A percentile compares a stretch with the other conserved stretches of the same genome.
phyloP scores from a whole-genome alignment of 768 basidiomycete species.

The Amanita pseudoporphyria region DNA sequence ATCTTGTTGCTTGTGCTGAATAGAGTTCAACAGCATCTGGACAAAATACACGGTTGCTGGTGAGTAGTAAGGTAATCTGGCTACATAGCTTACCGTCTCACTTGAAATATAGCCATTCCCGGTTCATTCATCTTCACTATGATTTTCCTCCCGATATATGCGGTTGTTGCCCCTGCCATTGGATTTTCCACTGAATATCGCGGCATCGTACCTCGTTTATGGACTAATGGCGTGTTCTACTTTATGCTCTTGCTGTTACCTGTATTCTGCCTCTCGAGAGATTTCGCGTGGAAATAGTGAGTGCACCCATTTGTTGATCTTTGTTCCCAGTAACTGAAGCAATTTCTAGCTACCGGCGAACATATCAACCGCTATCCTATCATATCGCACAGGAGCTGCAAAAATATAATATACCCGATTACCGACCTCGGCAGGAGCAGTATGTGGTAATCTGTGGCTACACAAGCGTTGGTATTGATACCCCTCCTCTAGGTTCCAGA shows the following conservation, averaged over 20 bases:
- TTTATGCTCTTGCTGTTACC: constrained; percentile 81
- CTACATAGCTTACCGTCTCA: constrained; percentile 5
- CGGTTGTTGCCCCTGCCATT: constrained; percentile 73
- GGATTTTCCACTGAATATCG: constrained; percentile 86
- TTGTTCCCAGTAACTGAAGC: constrained; percentile 4
- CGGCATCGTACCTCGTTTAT: constrained; percentile 85
- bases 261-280: constrained; percentile 73
- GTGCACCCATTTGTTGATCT: constrained; percentile 22
- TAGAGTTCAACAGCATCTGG: constrained; percentile 63
- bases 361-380: constrained; percentile 87
- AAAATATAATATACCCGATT: constrained; percentile 96
- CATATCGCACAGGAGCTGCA: constrained; percentile 99
- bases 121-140: constrained; percentile 98
- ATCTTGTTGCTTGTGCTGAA: not conserved
- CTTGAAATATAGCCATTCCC: constrained; percentile 62
- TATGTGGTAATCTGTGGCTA: constrained; percentile 28
- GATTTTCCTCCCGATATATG: constrained; percentile 88
- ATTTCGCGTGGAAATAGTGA: constrained; percentile 97
- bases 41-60: constrained; percentile 97
- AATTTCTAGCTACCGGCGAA: constrained; percentile 68
- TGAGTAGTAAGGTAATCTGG: constrained; percentile 20
- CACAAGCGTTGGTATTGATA: not conserved
- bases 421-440: constrained; percentile 96
- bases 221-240: constrained; percentile 86
- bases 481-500: constrained; percentile 66